A percentile compares a stretch with the other conserved stretches of the same genome.
Evolutionary conservation across 306 rosid genomes (phyloP).

Genomic region (Prunus campanulata): DNA sequence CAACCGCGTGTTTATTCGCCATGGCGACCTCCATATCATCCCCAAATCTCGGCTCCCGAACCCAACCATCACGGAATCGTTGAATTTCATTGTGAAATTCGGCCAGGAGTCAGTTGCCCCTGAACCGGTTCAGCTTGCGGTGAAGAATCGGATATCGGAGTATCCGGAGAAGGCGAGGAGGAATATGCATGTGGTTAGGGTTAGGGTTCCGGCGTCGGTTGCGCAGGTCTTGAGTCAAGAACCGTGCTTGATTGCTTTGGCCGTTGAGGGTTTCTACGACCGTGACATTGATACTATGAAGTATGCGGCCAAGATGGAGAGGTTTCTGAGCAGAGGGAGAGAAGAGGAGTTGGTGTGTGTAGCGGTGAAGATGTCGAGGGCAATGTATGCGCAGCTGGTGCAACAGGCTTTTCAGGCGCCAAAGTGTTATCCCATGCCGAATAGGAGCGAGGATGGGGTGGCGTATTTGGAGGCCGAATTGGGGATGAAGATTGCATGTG

Average conservation of each 20-base stretch:
- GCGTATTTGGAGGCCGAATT: conserved; percentile 60
- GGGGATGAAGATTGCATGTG: conserved; percentile 92
- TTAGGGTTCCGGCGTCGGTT: conserved; percentile 71
- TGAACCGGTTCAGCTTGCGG: conserved; percentile 52
- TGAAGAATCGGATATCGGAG: conserved; percentile 51
- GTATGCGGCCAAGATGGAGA: conserved; percentile 74
- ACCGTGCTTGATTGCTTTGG: conserved; percentile 65
- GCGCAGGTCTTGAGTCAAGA: conserved; percentile 68
- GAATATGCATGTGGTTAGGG: conserved; percentile 62
- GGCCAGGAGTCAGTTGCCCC: conserved; percentile 49
- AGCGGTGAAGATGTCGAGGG: conserved; percentile 84
- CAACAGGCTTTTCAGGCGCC: conserved; percentile 88
- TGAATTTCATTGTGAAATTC: conserved; percentile 39
- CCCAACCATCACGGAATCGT: conserved; percentile 58
- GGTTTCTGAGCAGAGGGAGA: conserved; percentile 54
- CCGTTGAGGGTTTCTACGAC: conserved; percentile 89
- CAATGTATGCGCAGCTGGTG: conserved; percentile 88
- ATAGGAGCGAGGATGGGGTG: conserved; percentile 25
- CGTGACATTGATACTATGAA: conserved; percentile 85
- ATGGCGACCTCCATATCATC: conserved; percentile 55
- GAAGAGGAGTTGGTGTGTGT: conserved; percentile 57
- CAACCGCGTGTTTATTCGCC: conserved; percentile 72
- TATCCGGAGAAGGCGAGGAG: conserved; percentile 63
- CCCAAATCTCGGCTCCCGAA: conserved; percentile 37
- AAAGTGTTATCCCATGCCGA: conserved; percentile 68